Evolutionary conservation across 163 green algal species (phyloP).

Genomic region (Scenedesmus sp.): DNA sequence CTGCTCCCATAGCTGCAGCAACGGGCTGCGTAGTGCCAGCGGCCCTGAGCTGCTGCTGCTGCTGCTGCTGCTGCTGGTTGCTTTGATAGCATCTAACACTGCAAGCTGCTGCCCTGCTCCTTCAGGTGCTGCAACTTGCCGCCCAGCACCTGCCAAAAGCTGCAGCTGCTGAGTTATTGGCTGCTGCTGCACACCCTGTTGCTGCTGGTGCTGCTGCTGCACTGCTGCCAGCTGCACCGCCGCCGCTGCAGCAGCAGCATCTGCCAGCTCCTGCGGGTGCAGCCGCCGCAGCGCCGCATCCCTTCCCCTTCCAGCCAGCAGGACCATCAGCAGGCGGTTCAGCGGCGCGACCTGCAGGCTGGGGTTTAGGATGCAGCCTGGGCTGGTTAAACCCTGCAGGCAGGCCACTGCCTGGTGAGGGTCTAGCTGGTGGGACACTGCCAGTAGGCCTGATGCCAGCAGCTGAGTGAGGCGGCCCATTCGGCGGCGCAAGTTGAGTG

Average conservation of each 20-base stretch:
- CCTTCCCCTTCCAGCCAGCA: conserved; percentile 6
- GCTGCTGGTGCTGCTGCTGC: conserved; percentile 14
- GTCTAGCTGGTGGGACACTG: conserved; percentile 31
- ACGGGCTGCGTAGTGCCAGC: background rate
- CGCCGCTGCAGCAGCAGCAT: background rate
- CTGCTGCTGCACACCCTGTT: background rate
- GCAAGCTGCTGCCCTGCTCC: background rate
- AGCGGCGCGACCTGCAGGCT: background rate
- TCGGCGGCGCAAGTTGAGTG: background rate
- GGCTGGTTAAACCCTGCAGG: conserved; percentile 1
- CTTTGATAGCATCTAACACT: background rate
- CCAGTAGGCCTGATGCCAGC: background rate
- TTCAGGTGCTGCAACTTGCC: background rate
- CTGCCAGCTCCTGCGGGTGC: conserved; percentile 26
- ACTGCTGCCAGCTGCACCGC: conserved; percentile 8
- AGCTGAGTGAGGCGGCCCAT: conserved; percentile 15
- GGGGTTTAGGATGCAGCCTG: background rate
- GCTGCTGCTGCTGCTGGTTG: conserved; percentile 6
- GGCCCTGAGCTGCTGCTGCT: background rate
- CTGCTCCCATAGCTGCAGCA: conserved; percentile 10
- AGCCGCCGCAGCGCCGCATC: conserved; percentile 17
- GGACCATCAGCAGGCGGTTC: background rate
- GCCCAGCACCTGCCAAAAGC: background rate
- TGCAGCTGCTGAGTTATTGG: background rate
- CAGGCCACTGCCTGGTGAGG: conserved; percentile 20